Base-by-base conservation (phyloP, 768 basidiomycete genomes). In the Naganishia vishniacii region DNA sequence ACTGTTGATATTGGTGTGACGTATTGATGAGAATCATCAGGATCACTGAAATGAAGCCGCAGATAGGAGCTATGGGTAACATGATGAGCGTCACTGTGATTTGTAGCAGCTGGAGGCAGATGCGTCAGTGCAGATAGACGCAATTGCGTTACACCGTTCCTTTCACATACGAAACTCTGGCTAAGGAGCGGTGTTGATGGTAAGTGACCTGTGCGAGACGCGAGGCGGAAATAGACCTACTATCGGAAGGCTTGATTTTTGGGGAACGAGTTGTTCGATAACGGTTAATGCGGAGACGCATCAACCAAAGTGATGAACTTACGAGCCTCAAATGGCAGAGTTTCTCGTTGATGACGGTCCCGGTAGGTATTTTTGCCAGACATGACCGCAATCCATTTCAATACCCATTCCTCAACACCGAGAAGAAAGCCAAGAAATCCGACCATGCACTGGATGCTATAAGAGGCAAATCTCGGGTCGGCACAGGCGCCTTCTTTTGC, bases 221-320 rank as follows among this genome's bases (percentile, higher is more conserved):
- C 2, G 13, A 3, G 31, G 4, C 13, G 31, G 18, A n/a, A 29
- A 31, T 15, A 16, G 6, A n/a, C 49, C 34, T 34, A 51, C 49
- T 51, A 51, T 29, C 49, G 49, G 28, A 51, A 51, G 5, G 49
- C 49, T 51, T n/a, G n/a, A n/a, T n/a, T n/a, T n/a, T n/a, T n/a
- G n/a, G 26, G 4, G 28, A 31, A 51, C 37, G 37, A 16, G 37
- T 26, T 31, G 2, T 5, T 8, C 9, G 49, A 37, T 34, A 20
- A n/a, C n/a, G n/a, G n/a, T 51, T n/a, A 51, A 31, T 29, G 8
- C 37, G 9, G 9, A 18, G 31, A 1, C 7, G 9, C 32, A 37
- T 2, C 12, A n/a, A n/a, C 31, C 9, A 29, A 31, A 15, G 20
- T 4, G 13, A 5, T 9, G 18, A 25, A n/a, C 49, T 34, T 37